Conservation (phyloP, 108 stramenopile genomes). For the Cyclotella cryptica region DNA sequence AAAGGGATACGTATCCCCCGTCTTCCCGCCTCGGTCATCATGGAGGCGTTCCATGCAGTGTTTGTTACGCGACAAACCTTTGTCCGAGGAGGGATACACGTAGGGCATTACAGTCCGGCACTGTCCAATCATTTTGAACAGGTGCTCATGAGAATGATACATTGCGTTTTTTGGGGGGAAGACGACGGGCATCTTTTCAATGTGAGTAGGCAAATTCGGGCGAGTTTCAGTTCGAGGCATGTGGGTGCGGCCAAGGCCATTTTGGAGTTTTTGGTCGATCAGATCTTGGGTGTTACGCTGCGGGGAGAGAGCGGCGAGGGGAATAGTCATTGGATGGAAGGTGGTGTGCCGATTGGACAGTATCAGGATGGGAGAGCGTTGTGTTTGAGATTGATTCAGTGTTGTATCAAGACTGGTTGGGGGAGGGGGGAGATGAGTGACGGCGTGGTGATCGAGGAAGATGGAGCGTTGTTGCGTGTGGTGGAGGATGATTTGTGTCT, state of each 20-base stretch:
- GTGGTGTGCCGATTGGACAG: slow-evolving; percentile 5
- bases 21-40: slow-evolving; percentile 34
- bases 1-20: slow-evolving; percentile 21
- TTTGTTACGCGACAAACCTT: slow-evolving; percentile 85
- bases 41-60: slow-evolving; percentile 85
- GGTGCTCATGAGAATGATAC: slow-evolving; percentile 69
- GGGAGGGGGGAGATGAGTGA: slow-evolving; percentile 10
- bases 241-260: slow-evolving; percentile 40
- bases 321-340: slow-evolving; percentile 45
- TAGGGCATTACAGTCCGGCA: slow-evolving; percentile 70
- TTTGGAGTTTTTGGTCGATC: slow-evolving; percentile 82
- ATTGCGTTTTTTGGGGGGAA: slow-evolving; percentile 59
- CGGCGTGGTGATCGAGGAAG: slow-evolving; percentile 47
- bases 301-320: slow-evolving; percentile 24
- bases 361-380: slow-evolving; percentile 55
- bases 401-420: slow-evolving; percentile 62
- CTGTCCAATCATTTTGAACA: slow-evolving; percentile 86
- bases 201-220: slow-evolving; percentile 25
- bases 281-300: slow-evolving; percentile 62
- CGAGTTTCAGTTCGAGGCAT: slow-evolving; percentile 23
- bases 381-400: slow-evolving; percentile 77
- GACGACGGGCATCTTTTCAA: slow-evolving; percentile 20
- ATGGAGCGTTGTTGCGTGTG: slow-evolving; percentile 57
- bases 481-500: slow-evolving; percentile 89
- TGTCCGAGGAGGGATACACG: slow-evolving; percentile 33